Conservation (phyloP, 768 basidiomycete species). For the Sporobolomyces pararoseus region DNA sequence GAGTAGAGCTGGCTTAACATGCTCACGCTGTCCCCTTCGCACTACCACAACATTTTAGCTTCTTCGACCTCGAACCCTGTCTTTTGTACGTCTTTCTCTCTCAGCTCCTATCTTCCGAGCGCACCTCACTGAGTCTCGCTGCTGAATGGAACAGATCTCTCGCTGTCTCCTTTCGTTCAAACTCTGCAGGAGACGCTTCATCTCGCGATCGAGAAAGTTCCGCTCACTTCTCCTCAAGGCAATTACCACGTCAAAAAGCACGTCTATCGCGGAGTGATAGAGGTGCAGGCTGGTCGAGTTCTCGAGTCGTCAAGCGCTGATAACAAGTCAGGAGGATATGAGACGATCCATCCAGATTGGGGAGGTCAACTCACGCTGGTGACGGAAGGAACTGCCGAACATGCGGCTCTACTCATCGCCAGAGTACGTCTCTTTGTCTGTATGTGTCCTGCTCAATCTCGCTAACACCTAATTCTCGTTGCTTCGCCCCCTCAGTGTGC, state of each 20-base stretch:
- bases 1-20: slow-evolving; percentile 41
- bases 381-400: slow-evolving; percentile 44
- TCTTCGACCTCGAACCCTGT: slow-evolving; percentile 39
- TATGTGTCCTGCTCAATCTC: neutral
- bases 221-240: slow-evolving; percentile 6
- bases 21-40: slow-evolving; percentile 35
- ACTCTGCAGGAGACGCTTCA: neutral
- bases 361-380: slow-evolving; percentile 38
- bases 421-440: slow-evolving; percentile 12
- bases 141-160: slow-evolving; percentile 3
- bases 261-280: slow-evolving; percentile 40
- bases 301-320: slow-evolving; percentile 19
- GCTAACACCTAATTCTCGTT: slow-evolving; percentile 12
- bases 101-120: neutral
- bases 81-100: slow-evolving; percentile 28
- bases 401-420: slow-evolving; percentile 36
- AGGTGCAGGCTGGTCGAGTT: slow-evolving; percentile 24
- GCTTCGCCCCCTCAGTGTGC: no score
- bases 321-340: slow-evolving; percentile 34
- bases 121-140: no score
- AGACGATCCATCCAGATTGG: slow-evolving; percentile 42
- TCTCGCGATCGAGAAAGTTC: slow-evolving; percentile 9
- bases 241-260: slow-evolving; percentile 28
- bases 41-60: slow-evolving; percentile 44
- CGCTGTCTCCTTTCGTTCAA: neutral